Evolutionary conservation across 192 early-diverging fungal genomes (phyloP), one percentile per base, ranked within the genome.

Genomic region (Geranomyces variabilis): DNA sequence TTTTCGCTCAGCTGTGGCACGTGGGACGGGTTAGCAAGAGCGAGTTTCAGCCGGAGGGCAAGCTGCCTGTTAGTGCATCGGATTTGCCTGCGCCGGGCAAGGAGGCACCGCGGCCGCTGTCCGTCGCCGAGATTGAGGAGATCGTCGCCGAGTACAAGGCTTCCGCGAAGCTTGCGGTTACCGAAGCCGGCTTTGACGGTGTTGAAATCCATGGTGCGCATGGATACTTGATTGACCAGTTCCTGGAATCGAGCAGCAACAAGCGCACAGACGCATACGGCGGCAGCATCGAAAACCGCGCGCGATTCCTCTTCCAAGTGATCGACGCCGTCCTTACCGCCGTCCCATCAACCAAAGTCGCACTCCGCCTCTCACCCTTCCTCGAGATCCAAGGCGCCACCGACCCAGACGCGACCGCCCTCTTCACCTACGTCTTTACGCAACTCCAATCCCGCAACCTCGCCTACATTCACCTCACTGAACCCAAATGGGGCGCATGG

Each of bases 211-310:
- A 81, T 67, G 60, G 44, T n/a, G 94, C 96, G 0, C 94, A 98
- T 76, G 95, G 94, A 12, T 97, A 95, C 74, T 79, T 97, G 28
- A 66, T 91, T 47, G 84, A 88, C 79, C 36, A 90, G 74, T 97
- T 97, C 71, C 75, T 96, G 15, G 93, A 91, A 13, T 87, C 92
- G 1, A 66, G 90, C 29, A 81, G 86, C 69, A 97, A 99, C 81
- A 63, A 85, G 46, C 90, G 97, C 64, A 91, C 90, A 0, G 97
- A 99, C 75, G 70, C 91, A 59, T 99, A 96, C 79, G 93, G 93
- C 36, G 95, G 95, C 0, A 88, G 89, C 0, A 85, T 97, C 36
- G 92, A 94, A 68, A 96, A 97, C 83, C 89, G 96, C 51, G 59
- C 59, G 51, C 61, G 82, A 7, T 78, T 84, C 63, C 58, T 75